Base-by-base conservation (phyloP, 345 rosid species). In the Lepidium africanum region DNA sequence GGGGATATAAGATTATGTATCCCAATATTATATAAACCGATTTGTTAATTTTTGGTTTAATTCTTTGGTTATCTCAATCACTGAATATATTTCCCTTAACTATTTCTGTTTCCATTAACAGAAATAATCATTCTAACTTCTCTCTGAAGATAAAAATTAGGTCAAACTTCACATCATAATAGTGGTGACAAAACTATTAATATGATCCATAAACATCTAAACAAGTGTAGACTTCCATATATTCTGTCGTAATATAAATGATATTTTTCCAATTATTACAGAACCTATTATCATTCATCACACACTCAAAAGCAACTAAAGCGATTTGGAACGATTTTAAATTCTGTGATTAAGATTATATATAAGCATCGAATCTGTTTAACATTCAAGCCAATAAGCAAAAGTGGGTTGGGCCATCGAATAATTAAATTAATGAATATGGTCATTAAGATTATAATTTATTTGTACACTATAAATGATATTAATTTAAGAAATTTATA, bases 351-450 rank as follows among this genome's bases (percentile, higher is more conserved):
- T 37, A 51, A 49, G 36, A 49, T 25, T 37, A 37, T 30, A 64
- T 25, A 27, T 27, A 36, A 64, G 70, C 25, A 64, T 72, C 76
- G 65, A 63, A 56, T 63, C 58, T 41, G 48, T 56, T 46, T 71
- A 30, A 37, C 51, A 55, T 45, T 45, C 63, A 37, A 70, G 61
- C 61, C 41, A 60, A 10, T 17, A 65, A 45, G 69, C 57, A 53
- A 63, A 46, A 71, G 76, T 71, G 70, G 69, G 64, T 63, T 71
- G 46, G 69, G 76, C 40, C 64, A 55, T 71, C 70, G 76, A 63
- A 69, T 25, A 25, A 27, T 25, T 27, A 27, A 27, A 4, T 25
- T 25, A 25, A 25, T 25, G 4, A 25, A 25, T 39, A 30, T 41
- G 19, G 13, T 40, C 52, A 32, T 11, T 27, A 5, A 39, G 15